Percentiles rank a stretch among this genome's conserved stretches.
phyloP scores from a whole-genome alignment of 768 basidiomycete species.

The Boletus rex-veris region DNA sequence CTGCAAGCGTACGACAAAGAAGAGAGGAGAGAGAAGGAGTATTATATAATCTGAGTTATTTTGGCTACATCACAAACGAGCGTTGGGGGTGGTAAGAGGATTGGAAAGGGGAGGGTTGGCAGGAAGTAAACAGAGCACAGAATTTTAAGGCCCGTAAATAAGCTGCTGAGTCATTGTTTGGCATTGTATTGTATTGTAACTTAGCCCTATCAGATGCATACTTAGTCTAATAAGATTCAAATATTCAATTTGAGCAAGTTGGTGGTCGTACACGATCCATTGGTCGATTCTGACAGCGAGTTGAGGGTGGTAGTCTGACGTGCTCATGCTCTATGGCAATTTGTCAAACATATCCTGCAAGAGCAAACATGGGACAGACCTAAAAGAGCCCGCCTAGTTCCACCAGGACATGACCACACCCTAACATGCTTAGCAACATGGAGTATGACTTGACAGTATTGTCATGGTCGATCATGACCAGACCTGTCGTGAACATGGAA shows the following conservation, averaged over 20 bases:
- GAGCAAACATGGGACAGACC: slow-evolving; percentile 47
- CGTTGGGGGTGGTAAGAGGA: too few relatives aligned
- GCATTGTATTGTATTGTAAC: too few relatives aligned
- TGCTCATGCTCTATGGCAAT: slow-evolving; percentile 52
- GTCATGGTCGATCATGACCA: slow-evolving; percentile 80
- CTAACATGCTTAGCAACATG: slow-evolving; percentile 67
- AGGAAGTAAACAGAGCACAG: too few relatives aligned
- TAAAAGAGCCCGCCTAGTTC: slow-evolving; percentile 80
- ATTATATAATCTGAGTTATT: too few relatives aligned
- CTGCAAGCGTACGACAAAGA: too few relatives aligned
- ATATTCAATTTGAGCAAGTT: slow-evolving; percentile 54
- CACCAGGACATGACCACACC: slow-evolving; percentile 65
- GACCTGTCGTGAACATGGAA: slow-evolving; percentile 64
- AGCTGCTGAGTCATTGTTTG: too few relatives aligned
- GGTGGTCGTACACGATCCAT: slow-evolving; percentile 76
- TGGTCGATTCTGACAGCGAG: slow-evolving; percentile 77
- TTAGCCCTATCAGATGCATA: too few relatives aligned
- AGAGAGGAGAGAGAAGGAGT: too few relatives aligned
- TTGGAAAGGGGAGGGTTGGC: too few relatives aligned
- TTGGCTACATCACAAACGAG: too few relatives aligned
- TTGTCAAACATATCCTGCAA: neutral
- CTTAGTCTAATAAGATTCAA: too few relatives aligned
- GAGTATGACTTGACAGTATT: slow-evolving; percentile 75
- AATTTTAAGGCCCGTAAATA: too few relatives aligned
- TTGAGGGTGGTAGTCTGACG: slow-evolving; percentile 87